phyloP scores from a whole-genome alignment of 192 early-diverging fungal genomes.

The Backusella mclennaniae region DNA sequence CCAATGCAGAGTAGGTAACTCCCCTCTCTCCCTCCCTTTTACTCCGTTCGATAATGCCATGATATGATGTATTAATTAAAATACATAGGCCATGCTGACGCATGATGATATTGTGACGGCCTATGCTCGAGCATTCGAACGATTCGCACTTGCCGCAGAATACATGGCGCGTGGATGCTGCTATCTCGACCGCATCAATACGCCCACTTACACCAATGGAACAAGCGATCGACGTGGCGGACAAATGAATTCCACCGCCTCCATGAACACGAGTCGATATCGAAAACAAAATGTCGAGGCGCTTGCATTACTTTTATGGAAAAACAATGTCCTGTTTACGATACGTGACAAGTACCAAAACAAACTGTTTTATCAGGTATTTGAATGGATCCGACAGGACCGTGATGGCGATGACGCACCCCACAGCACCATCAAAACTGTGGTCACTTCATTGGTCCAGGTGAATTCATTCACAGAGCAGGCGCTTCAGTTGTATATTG shows the following conservation, averaged over 20 bases:
- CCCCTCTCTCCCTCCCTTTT: background rate
- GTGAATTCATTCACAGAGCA: conserved; percentile 63
- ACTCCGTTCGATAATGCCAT: background rate
- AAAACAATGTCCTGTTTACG: conserved; percentile 57
- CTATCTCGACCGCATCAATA: conserved; percentile 66
- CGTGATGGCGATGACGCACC: conserved; percentile 64
- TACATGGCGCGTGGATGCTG: conserved; percentile 64
- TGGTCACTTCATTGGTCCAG: conserved; percentile 61
- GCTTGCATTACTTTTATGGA: conserved; percentile 74
- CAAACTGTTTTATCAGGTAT: conserved; percentile 64
- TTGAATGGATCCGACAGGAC: conserved; percentile 66
- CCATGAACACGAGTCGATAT: conserved; percentile 42
- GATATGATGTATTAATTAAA: background rate
- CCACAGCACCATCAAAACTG: conserved; percentile 46
- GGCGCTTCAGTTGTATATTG: conserved; percentile 69
- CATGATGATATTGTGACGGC: conserved; percentile 68
- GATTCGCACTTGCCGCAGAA: conserved; percentile 58
- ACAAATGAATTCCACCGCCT: conserved; percentile 37
- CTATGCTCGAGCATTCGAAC: conserved; percentile 67
- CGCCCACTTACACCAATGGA: conserved; percentile 28
- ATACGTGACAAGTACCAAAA: conserved; percentile 61
- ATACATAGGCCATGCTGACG: conserved; percentile 50
- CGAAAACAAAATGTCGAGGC: conserved; percentile 64
- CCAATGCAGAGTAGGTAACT: conserved; percentile 47
- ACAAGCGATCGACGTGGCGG: background rate